A percentile compares a stretch with the other conserved stretches of the same genome.
Evolutionary conservation across 1,284 basidiomycete species (phyloP).

Genomic region (Moesziomyces globuligerus): DNA sequence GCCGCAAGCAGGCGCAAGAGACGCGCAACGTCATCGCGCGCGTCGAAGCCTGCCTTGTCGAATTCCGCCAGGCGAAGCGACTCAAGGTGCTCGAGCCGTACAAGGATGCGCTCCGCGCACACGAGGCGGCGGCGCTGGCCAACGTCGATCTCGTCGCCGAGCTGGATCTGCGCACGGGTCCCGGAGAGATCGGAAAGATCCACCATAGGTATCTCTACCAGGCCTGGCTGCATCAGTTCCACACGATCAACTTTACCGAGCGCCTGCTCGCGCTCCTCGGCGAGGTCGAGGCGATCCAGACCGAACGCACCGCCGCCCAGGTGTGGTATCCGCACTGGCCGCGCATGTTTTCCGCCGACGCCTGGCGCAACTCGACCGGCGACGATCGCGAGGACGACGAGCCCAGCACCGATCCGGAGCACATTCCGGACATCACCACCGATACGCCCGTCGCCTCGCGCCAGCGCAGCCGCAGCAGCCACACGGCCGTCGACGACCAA

Average conservation of each 20-base stretch:
- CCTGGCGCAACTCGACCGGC: slow-evolving; percentile 69
- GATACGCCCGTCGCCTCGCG: slow-evolving; percentile 26
- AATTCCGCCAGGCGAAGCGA: slow-evolving; percentile 73
- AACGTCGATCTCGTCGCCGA: slow-evolving; percentile 16
- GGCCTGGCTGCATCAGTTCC: slow-evolving; percentile 79
- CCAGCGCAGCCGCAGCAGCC: slow-evolving; percentile 28
- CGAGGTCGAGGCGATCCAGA: slow-evolving; percentile 74
- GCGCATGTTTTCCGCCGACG: slow-evolving; percentile 69
- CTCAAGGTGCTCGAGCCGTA: slow-evolving; percentile 75
- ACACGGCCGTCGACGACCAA: slow-evolving; percentile 7
- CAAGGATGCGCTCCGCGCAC: slow-evolving; percentile 22
- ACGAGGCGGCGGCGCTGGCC: slow-evolving; percentile 8
- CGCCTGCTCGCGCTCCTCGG: slow-evolving; percentile 70
- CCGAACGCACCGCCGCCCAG: slow-evolving; percentile 70
- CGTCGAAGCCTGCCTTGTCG: slow-evolving; percentile 69
- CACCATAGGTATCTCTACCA: slow-evolving; percentile 71
- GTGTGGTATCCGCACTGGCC: slow-evolving; percentile 76
- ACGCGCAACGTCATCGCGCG: slow-evolving; percentile 67
- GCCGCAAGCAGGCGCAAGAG: slow-evolving; percentile 27
- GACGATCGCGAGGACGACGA: slow-evolving; percentile 25
- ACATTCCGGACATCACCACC: slow-evolving; percentile 36
- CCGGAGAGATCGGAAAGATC: slow-evolving; percentile 34
- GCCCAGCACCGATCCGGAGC: slow-evolving; percentile 41
- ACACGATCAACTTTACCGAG: slow-evolving; percentile 44
- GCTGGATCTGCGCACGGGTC: slow-evolving; percentile 34